Evolutionary conservation across 2,329 filamentous ascomycete genomes (phyloP).

Genomic region (Tolypocladium endophyticum): DNA sequence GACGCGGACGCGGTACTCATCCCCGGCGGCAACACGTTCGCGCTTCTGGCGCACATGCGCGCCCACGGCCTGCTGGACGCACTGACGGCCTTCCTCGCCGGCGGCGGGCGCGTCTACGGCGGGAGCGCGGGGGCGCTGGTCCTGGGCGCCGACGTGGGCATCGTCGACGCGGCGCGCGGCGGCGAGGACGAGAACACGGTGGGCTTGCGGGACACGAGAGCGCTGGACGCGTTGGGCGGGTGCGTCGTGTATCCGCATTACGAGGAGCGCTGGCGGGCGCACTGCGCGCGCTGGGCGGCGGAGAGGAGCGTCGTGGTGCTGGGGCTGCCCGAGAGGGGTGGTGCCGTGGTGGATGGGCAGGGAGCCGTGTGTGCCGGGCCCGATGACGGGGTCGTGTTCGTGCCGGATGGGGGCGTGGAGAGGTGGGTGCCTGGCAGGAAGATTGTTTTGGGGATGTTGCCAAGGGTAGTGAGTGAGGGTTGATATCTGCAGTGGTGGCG

Average conservation of each 20-base stretch:
- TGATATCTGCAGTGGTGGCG: no score
- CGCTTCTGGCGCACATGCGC: slow-evolving; percentile 1
- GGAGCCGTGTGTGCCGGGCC: background rate
- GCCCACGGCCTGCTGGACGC: background rate
- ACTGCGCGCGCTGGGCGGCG: background rate
- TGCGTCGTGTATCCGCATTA: background rate
- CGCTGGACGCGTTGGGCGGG: background rate
- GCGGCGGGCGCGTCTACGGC: background rate
- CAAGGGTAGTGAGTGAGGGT: no score
- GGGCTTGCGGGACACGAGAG: background rate
- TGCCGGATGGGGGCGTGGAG: background rate
- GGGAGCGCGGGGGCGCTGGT: background rate
- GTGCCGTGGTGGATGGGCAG: background rate
- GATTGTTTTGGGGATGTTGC: background rate
- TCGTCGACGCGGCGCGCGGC: background rate
- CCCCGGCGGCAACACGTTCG: slow-evolving; percentile 1
- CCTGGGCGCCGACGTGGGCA: background rate
- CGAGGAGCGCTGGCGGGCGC: background rate
- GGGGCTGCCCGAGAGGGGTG: background rate
- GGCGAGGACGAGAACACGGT: background rate
- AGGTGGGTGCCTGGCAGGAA: background rate
- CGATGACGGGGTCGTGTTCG: background rate
- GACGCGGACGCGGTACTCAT: slow-evolving; percentile 1
- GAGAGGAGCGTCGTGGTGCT: background rate
- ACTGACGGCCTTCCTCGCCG: background rate